Evolutionary conservation across 1,284 basidiomycete genomes (phyloP).

Genomic region (Grifola frondosa): DNA sequence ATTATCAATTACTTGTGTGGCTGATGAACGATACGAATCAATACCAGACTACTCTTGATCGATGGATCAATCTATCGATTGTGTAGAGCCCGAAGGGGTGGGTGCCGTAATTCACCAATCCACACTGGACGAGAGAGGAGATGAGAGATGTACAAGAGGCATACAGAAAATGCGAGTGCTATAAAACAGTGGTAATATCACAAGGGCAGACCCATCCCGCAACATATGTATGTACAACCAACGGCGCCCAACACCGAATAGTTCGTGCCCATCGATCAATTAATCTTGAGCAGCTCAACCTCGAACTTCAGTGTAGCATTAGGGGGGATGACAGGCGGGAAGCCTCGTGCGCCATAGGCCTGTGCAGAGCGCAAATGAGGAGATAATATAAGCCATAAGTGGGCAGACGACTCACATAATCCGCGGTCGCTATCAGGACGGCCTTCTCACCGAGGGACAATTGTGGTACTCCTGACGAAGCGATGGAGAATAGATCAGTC

Average conservation of each 20-base stretch:
- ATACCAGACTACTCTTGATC: too few relatives aligned
- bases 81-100: too few relatives aligned
- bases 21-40: too few relatives aligned
- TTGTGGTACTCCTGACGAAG: constrained; percentile 64
- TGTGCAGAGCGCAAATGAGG: constrained; percentile 26
- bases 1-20: too few relatives aligned
- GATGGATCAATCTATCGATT: too few relatives aligned
- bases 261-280: constrained; percentile 32
- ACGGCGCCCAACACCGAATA: constrained; percentile 4
- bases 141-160: constrained; percentile 6
- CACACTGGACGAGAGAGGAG: too few relatives aligned
- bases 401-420: constrained; percentile 53
- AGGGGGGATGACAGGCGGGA: constrained; percentile 80
- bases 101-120: too few relatives aligned
- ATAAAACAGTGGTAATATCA: constrained; percentile 27
- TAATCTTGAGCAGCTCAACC: constrained; percentile 78
- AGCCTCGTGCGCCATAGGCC: constrained; percentile 72
- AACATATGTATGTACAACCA: constrained; percentile 20
- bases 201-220: constrained; percentile 18
- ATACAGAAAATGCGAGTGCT: constrained; percentile 14
- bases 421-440: constrained; percentile 60
- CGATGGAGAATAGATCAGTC: constrained; percentile 17
- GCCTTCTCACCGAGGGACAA: constrained; percentile 81
- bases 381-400: constrained; percentile 8
- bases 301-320: constrained; percentile 78